phyloP scores from a whole-genome alignment of 202 grass and related monocot species.

The Digitaria exilis region DNA sequence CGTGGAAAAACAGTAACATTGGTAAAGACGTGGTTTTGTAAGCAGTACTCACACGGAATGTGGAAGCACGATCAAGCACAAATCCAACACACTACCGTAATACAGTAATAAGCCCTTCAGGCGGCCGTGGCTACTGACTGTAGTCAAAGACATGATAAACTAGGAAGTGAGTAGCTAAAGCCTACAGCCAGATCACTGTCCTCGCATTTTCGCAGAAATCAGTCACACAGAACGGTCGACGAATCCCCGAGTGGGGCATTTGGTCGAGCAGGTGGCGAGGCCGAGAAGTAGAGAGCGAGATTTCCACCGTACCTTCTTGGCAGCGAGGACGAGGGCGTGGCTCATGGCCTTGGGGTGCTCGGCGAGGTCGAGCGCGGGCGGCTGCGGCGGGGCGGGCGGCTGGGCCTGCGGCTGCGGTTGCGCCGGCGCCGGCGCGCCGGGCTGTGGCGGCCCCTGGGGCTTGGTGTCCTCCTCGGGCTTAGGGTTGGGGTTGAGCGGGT shows the following conservation, averaged over 20 bases:
- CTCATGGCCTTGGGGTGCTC: slow-evolving; percentile 93
- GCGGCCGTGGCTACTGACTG: neutral
- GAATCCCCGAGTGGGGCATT: neutral
- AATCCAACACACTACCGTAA: neutral
- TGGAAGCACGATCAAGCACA: neutral
- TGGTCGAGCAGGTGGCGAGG: slow-evolving; percentile 20
- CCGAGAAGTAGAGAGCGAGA: neutral
- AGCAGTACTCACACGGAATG: neutral
- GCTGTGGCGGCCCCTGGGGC: slow-evolving; percentile 15
- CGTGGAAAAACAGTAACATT: neutral
- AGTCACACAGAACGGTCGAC: neutral
- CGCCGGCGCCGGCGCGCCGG: slow-evolving; percentile 23
- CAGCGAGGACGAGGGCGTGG: slow-evolving; percentile 77
- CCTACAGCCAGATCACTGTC: neutral
- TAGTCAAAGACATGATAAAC: neutral
- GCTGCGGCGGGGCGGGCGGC: slow-evolving; percentile 11
- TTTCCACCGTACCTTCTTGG: slow-evolving; percentile 78
- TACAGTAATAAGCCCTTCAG: neutral
- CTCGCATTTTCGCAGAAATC: neutral
- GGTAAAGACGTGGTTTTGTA: neutral
- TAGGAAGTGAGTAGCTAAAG: neutral
- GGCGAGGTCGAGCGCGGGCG: slow-evolving; percentile 47
- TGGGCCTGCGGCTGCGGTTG: slow-evolving; percentile 1
- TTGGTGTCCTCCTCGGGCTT: slow-evolving; percentile 44
- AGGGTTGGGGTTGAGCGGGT: slow-evolving; percentile 73